phyloP scores from a whole-genome alignment of 1,284 basidiomycete genomes.

The Apiotrichum domesticum region DNA sequence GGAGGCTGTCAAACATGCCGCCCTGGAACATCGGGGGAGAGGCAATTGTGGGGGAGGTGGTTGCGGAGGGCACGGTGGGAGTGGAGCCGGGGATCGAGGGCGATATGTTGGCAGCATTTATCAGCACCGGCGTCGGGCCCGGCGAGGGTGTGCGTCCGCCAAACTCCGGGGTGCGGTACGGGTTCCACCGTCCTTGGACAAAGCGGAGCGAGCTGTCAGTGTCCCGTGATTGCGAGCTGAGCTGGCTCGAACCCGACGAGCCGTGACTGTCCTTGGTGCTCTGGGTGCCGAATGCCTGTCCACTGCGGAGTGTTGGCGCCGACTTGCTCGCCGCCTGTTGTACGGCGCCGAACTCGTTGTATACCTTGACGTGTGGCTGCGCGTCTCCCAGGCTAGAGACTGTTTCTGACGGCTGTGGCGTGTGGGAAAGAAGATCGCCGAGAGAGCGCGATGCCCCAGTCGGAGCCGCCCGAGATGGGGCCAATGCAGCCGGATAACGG shows the following conservation, averaged over 20 bases:
- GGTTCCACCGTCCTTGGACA: too few relatives aligned
- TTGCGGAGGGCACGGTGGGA: too few relatives aligned
- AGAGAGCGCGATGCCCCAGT: constrained; percentile 3
- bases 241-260: not conserved
- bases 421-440: too few relatives aligned
- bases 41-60: too few relatives aligned
- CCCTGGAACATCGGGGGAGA: too few relatives aligned
- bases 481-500: not conserved
- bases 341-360: constrained; percentile 12
- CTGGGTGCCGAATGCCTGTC: not conserved
- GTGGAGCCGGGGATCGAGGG: too few relatives aligned
- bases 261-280: not conserved
- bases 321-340: not conserved
- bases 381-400: not conserved
- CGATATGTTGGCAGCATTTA: too few relatives aligned
- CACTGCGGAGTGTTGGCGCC: not conserved
- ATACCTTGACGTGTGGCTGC: not conserved
- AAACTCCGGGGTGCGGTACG: too few relatives aligned
- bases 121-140: too few relatives aligned
- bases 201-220: too few relatives aligned
- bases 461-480: not conserved
- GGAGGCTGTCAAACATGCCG: too few relatives aligned
- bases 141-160: too few relatives aligned
- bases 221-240: not conserved
- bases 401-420: not conserved